Percentiles rank a stretch among this genome's conserved stretches.
Evolutionary conservation across 345 rosid genomes (phyloP).

Genomic region (Schrenkiella parvula): DNA sequence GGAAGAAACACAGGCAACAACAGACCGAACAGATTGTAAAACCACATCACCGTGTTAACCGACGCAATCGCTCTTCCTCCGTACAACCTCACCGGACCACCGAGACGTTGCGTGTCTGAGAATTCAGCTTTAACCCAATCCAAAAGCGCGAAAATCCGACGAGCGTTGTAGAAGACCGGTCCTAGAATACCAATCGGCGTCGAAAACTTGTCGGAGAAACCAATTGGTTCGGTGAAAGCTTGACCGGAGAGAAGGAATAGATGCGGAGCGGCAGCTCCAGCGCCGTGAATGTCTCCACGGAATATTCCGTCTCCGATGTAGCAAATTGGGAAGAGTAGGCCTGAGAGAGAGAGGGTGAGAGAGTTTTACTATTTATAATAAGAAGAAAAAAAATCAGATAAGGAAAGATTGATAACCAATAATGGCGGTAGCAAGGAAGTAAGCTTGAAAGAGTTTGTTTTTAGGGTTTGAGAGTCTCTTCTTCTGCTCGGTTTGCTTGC

Average conservation of each 20-base stretch:
- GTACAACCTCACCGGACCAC: constrained; percentile 40
- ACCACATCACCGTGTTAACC: constrained; percentile 69
- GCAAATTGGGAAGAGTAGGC: constrained; percentile 55
- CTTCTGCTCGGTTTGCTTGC: constrained; percentile 29
- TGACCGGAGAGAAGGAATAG: constrained; percentile 70
- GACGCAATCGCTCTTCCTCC: constrained; percentile 61
- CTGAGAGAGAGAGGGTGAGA: neutral
- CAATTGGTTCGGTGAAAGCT: constrained; percentile 78
- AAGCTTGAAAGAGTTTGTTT: constrained; percentile 45
- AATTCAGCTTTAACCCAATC: constrained; percentile 67
- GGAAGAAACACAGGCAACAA: constrained; percentile 84
- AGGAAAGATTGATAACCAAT: constrained; percentile 34
- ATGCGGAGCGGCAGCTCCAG: constrained; percentile 70
- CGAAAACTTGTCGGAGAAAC: constrained; percentile 57
- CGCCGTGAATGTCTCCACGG: constrained; percentile 65
- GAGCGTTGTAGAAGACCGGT: constrained; percentile 71
- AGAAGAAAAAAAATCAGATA: neutral
- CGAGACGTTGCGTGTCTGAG: constrained; percentile 28
- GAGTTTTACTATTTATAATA: neutral
- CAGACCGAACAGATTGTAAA: constrained; percentile 77
- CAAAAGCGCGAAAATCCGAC: constrained; percentile 53
- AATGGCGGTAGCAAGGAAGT: constrained; percentile 47
- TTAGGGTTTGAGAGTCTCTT: constrained; percentile 42
- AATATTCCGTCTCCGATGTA: constrained; percentile 65
- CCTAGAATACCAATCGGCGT: constrained; percentile 65